Base-by-base conservation (phyloP, 2,329 filamentous ascomycete genomes). In the Colletotrichum caudatum region DNA sequence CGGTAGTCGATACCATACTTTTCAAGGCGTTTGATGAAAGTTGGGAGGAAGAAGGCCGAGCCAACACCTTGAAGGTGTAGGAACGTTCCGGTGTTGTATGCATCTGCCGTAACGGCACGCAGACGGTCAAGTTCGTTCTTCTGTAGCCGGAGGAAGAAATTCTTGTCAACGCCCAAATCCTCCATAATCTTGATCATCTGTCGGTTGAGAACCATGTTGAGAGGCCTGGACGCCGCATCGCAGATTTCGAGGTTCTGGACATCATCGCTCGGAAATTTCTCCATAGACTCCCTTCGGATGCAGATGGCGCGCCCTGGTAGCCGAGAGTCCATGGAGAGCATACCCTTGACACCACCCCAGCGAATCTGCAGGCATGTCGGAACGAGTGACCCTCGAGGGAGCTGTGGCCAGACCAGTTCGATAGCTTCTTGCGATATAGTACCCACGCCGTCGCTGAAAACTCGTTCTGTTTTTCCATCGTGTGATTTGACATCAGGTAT, bases 151-250 rank as follows among this genome's bases (percentile, higher is more conserved):
- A 92, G 77, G 74, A 97, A 95, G 78, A 88, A 91, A 0, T 80
- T 67, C 1, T 82, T 77, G 0, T 84, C 78, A 0, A 92, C 89
- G 0, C 87, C 86, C 79, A 95, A 90, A 74, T 97, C 94, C 77
- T 97, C 94, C 0, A 97, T 80, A 6, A 97, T 94, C 78, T 97
- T 97, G 81, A 97, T 94, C 72, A 95, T 85, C 74, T 93, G 93
- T 0, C 92, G 90, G 76, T 97, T 97, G 1, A 97, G 85, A 23
- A 90, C 88, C 74, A 95, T 84, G 0, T 88, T 88, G 8, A 95
- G 85, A 0, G 93, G 91, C 62, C 86, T 89, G 48, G 89, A 89
- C 0, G 90, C 90, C 53, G 89, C 86, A 58, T 92, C 92, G 76
- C 92, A 95, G 56, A 94, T 93, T 71, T 92, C 93, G 1, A 95